A percentile compares a stretch with the other conserved stretches of the same genome.
These are phyloP conservation scores for Aeminium ludgeri DNA, from an alignment of 495 filamentous ascomycete species.

Conservation along the genomic window DNA sequence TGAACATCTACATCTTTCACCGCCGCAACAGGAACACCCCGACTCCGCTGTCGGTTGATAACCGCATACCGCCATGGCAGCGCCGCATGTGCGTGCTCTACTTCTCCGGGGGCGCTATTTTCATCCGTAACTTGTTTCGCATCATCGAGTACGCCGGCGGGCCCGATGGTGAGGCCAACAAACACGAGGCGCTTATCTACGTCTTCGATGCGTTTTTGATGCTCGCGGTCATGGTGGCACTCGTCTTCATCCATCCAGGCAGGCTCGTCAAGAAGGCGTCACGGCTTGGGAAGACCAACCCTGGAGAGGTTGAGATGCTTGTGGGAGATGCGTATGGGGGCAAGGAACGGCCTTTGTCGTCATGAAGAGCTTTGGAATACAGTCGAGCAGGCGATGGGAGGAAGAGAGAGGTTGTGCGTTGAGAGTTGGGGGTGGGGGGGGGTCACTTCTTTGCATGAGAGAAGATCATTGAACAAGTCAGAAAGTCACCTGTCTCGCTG, in stretches of 20 bases:
- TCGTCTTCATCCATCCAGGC: slow-evolving; percentile 31
- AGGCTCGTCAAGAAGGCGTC: slow-evolving; percentile 3
- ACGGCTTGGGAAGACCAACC: no score
- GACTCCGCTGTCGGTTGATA: slow-evolving; percentile 12
- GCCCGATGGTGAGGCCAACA: slow-evolving; percentile 32
- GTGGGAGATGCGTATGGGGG: no score
- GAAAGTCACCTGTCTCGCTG: no score
- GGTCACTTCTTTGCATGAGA: no score
- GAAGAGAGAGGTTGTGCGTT: no score
- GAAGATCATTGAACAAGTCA: no score
- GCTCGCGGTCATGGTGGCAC: slow-evolving; percentile 34
- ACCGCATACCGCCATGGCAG: slow-evolving; percentile 29
- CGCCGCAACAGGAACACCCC: slow-evolving; percentile 13
- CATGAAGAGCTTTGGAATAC: no score
- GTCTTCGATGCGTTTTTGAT: slow-evolving; percentile 47
- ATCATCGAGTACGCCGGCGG: slow-evolving; percentile 47
- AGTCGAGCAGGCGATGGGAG: no score
- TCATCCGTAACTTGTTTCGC: slow-evolving; percentile 44
- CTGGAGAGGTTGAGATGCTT: no score
- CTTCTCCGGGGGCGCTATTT: slow-evolving; percentile 33
- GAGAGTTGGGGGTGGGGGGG: no score
- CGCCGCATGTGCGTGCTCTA: slow-evolving; percentile 38
- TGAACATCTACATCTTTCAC: slow-evolving; percentile 26
- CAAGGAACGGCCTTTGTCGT: no score
- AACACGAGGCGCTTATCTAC: slow-evolving; percentile 44